A percentile compares a stretch with the other conserved stretches of the same genome.
phyloP scores from a whole-genome alignment of 371 early-diverging fungal genomes.

The Rhizopus sp. region DNA sequence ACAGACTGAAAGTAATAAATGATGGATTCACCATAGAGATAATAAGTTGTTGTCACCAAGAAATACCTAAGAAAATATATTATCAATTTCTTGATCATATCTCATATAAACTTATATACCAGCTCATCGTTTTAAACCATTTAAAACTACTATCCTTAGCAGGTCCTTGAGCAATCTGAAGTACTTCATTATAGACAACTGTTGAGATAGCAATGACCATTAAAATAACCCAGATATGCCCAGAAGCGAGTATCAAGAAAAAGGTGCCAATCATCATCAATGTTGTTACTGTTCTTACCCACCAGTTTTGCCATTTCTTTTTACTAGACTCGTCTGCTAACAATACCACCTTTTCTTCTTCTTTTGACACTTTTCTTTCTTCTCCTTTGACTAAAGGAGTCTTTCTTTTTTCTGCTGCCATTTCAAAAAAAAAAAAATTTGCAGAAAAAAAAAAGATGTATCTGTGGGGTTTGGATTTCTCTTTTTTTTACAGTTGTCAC shows the following conservation, averaged over 20 bases:
- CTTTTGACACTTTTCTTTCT: background rate
- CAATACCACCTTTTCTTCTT: slow-evolving; percentile 24
- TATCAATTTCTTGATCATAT: background rate
- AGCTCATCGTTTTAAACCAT: slow-evolving; percentile 92
- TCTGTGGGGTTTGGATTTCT: background rate
- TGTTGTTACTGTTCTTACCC: slow-evolving; percentile 82
- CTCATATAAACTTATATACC: slow-evolving; percentile 51
- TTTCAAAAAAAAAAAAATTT: background rate
- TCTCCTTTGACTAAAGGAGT: background rate
- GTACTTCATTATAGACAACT: slow-evolving; percentile 88
- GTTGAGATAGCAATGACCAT: slow-evolving; percentile 84
- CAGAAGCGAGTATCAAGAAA: slow-evolving; percentile 76
- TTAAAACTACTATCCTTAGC: slow-evolving; percentile 85
- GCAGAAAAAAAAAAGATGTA: background rate
- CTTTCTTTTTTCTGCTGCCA: background rate
- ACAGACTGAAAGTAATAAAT: slow-evolving; percentile 85
- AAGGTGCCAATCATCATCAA: slow-evolving; percentile 89
- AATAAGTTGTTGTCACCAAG: slow-evolving; percentile 87
- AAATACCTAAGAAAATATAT: slow-evolving; percentile 61
- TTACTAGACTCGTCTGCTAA: slow-evolving; percentile 56
- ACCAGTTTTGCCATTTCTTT: slow-evolving; percentile 79
- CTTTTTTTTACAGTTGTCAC: background rate
- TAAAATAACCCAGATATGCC: slow-evolving; percentile 78
- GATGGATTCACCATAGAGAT: slow-evolving; percentile 91
- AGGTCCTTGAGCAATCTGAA: slow-evolving; percentile 82